A percentile compares a stretch with the other conserved stretches of the same genome.
Conservation (phyloP, 345 rosid genomes). For the Combretum micranthum region DNA sequence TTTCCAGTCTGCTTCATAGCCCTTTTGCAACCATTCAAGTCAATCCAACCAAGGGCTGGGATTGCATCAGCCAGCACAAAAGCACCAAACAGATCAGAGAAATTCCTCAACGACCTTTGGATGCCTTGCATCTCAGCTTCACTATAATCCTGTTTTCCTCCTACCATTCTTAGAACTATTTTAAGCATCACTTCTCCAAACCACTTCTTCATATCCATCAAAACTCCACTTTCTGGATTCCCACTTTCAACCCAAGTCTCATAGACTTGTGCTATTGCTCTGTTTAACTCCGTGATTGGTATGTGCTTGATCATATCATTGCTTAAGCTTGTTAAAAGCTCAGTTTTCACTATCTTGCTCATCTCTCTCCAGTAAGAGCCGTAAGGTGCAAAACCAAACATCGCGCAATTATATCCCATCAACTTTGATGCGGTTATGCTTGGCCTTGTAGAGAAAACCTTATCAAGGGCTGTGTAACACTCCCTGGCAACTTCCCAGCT, state of each 20-base stretch:
- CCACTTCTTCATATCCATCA: constrained; percentile 32
- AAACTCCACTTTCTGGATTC: constrained; percentile 3
- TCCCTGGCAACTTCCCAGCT: constrained; percentile 27
- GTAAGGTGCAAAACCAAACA: constrained; percentile 38
- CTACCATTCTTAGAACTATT: constrained; percentile 19
- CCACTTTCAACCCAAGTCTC: constrained; percentile 1
- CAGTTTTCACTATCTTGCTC: constrained; percentile 17
- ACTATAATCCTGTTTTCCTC: constrained; percentile 19
- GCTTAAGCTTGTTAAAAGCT: constrained; percentile 32
- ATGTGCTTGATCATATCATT: constrained; percentile 21
- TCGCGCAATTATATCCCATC: constrained; percentile 23
- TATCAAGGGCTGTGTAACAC: constrained; percentile 20
- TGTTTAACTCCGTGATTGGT: constrained; percentile 18
- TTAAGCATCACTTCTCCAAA: constrained; percentile 24
- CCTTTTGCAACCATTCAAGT: constrained; percentile 18
- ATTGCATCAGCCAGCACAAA: constrained; percentile 26
- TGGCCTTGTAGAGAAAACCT: constrained; percentile 22
- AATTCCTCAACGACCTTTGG: constrained; percentile 13
- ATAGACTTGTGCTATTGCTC: constrained; percentile 11
- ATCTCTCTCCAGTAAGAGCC: constrained; percentile 35
- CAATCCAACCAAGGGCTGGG: constrained; percentile 37
- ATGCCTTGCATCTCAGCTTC: constrained; percentile 8
- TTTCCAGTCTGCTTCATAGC: constrained; percentile 31
- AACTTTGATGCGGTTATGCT: constrained; percentile 20
- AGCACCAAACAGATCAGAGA: constrained; percentile 15